Evolutionary conservation across 2,329 filamentous ascomycete species (phyloP).

Genomic region (Plenodomus lindquistii): DNA sequence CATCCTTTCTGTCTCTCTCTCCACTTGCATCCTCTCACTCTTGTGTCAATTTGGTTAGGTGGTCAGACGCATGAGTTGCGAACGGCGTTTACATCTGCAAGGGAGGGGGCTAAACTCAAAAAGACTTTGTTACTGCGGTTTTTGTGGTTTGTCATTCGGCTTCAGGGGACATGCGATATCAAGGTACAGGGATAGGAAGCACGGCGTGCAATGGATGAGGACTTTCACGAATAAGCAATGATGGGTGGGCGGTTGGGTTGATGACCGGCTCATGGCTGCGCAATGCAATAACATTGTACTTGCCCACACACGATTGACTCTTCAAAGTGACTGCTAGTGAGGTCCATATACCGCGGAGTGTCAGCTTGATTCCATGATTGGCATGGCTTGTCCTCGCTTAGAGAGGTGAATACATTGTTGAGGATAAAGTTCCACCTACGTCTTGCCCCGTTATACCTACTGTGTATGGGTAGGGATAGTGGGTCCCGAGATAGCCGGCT

Average conservation of each 20-base stretch:
- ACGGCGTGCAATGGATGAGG: background rate
- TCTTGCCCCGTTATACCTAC: no score
- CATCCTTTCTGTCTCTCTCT: conserved; percentile 22
- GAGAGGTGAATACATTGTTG: no score
- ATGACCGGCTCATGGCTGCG: background rate
- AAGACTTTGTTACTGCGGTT: conserved; percentile 19
- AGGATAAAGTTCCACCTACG: no score
- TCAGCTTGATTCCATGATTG: no score
- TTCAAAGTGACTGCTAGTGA: no score
- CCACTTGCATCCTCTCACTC: conserved; percentile 40
- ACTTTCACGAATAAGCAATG: background rate
- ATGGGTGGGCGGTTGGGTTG: background rate
- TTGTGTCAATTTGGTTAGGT: conserved; percentile 20
- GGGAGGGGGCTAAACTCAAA: conserved; percentile 28
- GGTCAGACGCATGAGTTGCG: conserved; percentile 22
- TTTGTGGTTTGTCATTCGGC: conserved; percentile 13
- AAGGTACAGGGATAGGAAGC: conserved; percentile 3
- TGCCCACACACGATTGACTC: background rate
- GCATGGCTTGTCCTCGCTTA: no score
- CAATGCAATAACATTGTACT: conserved; percentile 3
- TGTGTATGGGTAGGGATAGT: no score
- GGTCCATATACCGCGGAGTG: no score
- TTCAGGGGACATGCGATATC: conserved; percentile 6
- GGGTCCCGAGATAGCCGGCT: no score
- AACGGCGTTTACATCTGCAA: conserved; percentile 32